Evolutionary conservation across 2,329 filamentous ascomycete species (phyloP), one percentile per base, ranked within the genome.

Genomic region (Ophiosphaerella herpotricha): DNA sequence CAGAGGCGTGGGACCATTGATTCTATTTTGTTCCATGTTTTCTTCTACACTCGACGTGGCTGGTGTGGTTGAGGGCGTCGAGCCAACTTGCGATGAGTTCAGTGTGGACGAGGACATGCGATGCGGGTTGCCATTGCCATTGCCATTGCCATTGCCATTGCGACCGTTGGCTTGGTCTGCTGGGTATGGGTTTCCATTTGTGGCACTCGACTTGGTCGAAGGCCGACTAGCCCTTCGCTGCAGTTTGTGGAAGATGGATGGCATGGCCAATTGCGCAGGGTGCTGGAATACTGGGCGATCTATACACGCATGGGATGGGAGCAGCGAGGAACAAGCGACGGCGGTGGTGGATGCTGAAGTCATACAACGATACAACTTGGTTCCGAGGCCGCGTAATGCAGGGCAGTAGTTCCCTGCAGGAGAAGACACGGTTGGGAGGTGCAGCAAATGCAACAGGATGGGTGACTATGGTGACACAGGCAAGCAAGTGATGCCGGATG

Each of bases 1-100:
- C 11, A 78, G 74, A 39, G 79, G 74, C 37, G 68, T 66, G 11
- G 73, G 66, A 35, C 71, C 75, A 54, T 74, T 80, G 66, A 86
- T 84, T 37, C 88, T 76, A 66, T 58, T 46, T 7, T 88, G 82
- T 8, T 88, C 79, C 26, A 84, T 82, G 21, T 85, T 85, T 55
- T 87, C 83, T 50, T 87, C 86, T 0, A 89, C 88, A 37, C 91
- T 89, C 43, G 87, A 78, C 40, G 88, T 88, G 60, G 87, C 89
- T 46, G 80, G 77, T 18, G 78, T 76, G 7, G 66, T 67, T 0
- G 90, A 89, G 33, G 90, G 88, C 38, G 87, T 77, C 41, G 87
- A 87, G 64, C 86, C 90, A 48, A 80, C 74, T 29, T 78, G 75
- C 3, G 68, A 69, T 26, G 84, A 86, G 62, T 80, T 83, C 52